Evolutionary conservation across 2,329 filamentous ascomycete species (phyloP), one percentile per base, ranked within the genome.

Genomic region (Exophiala alcalophila): DNA sequence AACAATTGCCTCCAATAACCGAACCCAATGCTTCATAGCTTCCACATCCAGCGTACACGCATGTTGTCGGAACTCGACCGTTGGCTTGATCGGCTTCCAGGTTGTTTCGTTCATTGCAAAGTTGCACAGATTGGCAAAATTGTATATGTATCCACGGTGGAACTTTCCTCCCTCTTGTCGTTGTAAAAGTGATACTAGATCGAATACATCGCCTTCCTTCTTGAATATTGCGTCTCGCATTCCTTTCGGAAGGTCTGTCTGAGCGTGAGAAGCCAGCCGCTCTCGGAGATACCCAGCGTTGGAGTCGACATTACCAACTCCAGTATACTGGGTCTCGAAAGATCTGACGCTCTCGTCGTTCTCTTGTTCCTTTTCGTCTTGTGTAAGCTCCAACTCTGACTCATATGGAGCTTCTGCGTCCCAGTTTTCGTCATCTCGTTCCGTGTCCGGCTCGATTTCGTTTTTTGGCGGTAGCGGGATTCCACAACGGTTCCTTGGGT

Each of bases 1-100:
- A 5, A 46, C 35, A 27, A 49, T 45, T 8, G 50, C 51, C 30
- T 52, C 46, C 21, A 52, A 27, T n/a, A 55, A 42, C 2, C 16
- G 30, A 4, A 55, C 45, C 50, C 53, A 55, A 32, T 44, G 42
- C 18, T 40, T 34, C 14, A 53, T 28, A 10, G 30, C 44, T 5
- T 29, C 33, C 4, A 32, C 23, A n/a, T 52, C 43, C 21, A 45
- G 23, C 6, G 40, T 47, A 23, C 50, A 51, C 2, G 38, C 50
- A 33, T 55, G 53, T 27, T 55, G 53, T 10, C 50, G 39, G 26
- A 55, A 54, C 35, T 53, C 53, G 16, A 53, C 41, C 9, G 53
- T 54, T 7, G 50, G 50, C 25, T 45, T 48, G 26, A 44, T 46
- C 10, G 35, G 28, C 26, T 53, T 48, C 40, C 41, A 37, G 18